Conservation (phyloP, 2,329 filamentous ascomycete species). For the Zelopaecilomyces penicillatus region DNA sequence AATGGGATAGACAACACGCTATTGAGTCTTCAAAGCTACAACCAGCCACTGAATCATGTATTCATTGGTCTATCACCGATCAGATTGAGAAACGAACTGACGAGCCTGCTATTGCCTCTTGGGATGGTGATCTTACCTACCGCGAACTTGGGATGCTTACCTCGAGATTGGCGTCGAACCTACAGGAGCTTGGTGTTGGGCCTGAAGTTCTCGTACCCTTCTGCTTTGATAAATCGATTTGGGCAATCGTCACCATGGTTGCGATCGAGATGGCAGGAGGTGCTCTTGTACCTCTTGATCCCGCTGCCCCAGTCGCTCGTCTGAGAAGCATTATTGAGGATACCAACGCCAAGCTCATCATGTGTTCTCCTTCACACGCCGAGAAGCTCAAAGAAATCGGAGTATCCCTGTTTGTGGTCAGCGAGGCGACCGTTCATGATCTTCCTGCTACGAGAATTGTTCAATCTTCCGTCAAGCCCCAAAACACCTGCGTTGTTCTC, state of each 20-base stretch:
- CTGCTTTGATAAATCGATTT: not conserved
- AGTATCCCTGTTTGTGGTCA: not conserved
- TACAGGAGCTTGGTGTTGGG: not conserved
- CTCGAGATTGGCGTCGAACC: slow-evolving; percentile 23
- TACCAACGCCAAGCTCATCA: not conserved
- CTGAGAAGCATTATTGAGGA: not conserved
- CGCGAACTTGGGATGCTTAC: slow-evolving; percentile 21
- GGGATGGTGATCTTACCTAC: slow-evolving; percentile 3
- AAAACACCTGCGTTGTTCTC: slow-evolving; percentile 8
- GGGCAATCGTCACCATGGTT: not conserved
- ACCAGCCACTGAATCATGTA: not conserved
- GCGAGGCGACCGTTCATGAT: not conserved
- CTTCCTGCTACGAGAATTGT: not conserved
- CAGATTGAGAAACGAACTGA: slow-evolving; percentile 2
- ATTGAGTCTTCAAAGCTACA: not conserved
- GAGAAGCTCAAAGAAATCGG: not conserved
- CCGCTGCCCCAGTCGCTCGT: not conserved
- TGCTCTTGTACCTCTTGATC: not conserved
- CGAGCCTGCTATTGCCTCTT: slow-evolving; percentile 1
- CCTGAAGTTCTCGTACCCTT: not conserved
- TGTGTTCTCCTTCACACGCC: too few species aligned
- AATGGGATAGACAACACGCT: slow-evolving; percentile 2
- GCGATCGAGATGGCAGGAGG: not conserved
- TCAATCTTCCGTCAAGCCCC: not conserved
- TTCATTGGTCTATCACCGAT: not conserved